Percentiles rank a stretch among this genome's conserved stretches.
Conservation (phyloP, 2,329 filamentous ascomycete species). For the Botrytis byssoidea region DNA sequence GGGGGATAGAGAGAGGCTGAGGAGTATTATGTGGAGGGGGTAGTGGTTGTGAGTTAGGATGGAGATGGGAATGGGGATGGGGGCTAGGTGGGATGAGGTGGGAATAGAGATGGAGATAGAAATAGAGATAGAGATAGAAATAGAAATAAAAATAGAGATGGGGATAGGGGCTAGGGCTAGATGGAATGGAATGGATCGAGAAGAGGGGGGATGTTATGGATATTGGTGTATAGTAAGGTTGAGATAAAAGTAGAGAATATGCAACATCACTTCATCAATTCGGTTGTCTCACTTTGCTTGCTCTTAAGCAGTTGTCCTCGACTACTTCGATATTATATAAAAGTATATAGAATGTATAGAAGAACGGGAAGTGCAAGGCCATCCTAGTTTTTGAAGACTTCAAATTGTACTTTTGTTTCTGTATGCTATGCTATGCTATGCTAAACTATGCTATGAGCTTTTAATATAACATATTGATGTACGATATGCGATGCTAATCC, state of each 20-base stretch:
- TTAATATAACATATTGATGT: neutral
- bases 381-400: neutral
- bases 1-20: constrained; percentile 58
- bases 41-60: neutral
- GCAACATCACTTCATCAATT: neutral
- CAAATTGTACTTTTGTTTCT: neutral
- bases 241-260: neutral
- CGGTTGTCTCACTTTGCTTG: neutral
- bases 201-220: neutral
- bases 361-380: no score
- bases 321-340: neutral
- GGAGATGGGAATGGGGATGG: neutral
- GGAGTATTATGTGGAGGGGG: constrained; percentile 49
- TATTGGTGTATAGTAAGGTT: neutral
- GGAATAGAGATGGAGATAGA: neutral
- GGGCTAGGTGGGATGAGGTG: neutral
- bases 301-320: neutral
- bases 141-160: no score
- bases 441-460: neutral
- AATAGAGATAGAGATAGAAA: neutral
- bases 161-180: neutral
- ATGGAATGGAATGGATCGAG: neutral
- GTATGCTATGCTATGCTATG: neutral
- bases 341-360: rapidly evolving
- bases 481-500: neutral